phyloP scores from a whole-genome alignment of 2,329 filamentous ascomycete species.

The Davidsoniella neocaledoniae region DNA sequence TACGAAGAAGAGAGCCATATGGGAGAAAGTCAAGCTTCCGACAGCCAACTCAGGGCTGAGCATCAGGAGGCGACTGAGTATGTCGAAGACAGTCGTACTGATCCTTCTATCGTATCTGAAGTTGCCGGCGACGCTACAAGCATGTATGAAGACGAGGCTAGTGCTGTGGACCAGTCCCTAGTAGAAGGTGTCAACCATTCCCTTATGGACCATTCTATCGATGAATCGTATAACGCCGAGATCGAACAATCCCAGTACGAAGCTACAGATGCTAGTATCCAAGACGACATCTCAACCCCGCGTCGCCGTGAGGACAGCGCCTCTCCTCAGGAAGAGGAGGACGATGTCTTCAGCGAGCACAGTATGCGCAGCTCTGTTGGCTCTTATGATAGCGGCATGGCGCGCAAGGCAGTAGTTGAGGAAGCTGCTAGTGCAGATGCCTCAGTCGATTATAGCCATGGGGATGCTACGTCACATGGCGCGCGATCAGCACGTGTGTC shows the following conservation, averaged over 20 bases:
- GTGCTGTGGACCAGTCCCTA: too few species aligned
- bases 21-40: slow-evolving; percentile 3
- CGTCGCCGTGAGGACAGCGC: slow-evolving; percentile 15
- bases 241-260: slow-evolving; percentile 7
- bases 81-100: neutral
- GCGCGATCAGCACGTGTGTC: slow-evolving; percentile 30
- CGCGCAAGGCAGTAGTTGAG: slow-evolving; percentile 15
- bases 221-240: slow-evolving; percentile 11
- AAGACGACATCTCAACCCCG: slow-evolving; percentile 2
- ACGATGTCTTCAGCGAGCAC: slow-evolving; percentile 42
- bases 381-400: slow-evolving; percentile 26
- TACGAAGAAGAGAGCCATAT: slow-evolving; percentile 1
- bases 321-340: slow-evolving; percentile 34
- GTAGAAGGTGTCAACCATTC: slow-evolving; percentile 1
- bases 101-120: neutral
- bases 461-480: slow-evolving; percentile 16
- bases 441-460: slow-evolving; percentile 2
- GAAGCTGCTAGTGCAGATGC: slow-evolving; percentile 13
- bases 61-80: neutral
- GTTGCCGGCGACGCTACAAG: neutral
- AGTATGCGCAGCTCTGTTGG: slow-evolving; percentile 40
- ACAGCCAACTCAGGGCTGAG: neutral
- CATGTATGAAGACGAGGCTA: neutral
- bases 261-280: slow-evolving; percentile 1
- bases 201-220: slow-evolving; percentile 11